A percentile compares a stretch with the other conserved stretches of the same genome.
Evolutionary conservation across 768 basidiomycete species (phyloP).

Genomic region (Lactifluus echinatus): DNA sequence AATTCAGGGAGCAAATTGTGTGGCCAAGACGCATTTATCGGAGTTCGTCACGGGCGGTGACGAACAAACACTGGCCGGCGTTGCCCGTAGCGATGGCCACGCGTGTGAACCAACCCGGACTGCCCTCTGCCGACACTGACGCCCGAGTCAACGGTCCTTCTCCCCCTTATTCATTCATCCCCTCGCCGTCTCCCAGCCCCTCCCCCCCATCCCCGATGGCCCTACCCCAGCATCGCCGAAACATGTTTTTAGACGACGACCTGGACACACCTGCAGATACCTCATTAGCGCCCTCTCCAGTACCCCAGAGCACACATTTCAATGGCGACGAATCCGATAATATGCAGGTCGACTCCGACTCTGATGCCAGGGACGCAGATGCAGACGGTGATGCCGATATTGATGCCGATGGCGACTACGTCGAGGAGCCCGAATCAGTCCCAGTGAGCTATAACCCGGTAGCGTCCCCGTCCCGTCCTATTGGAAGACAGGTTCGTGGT

Average conservation of each 20-base stretch:
- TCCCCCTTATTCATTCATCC: constrained; percentile 25
- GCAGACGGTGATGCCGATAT: constrained; percentile 51
- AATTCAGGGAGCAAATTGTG: constrained; percentile 21
- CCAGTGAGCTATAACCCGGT: constrained; percentile 32
- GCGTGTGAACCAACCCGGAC: constrained; percentile 32
- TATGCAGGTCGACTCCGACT: constrained; percentile 65
- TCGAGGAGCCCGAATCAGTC: constrained; percentile 35
- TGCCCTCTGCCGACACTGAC: constrained; percentile 30
- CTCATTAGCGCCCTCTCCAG: constrained; percentile 23
- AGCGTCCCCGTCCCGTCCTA: constrained; percentile 31
- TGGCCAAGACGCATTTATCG: constrained; percentile 24
- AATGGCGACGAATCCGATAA: constrained; percentile 40
- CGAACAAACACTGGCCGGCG: constrained; percentile 28
- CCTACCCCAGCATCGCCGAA: constrained; percentile 10
- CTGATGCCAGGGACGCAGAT: constrained; percentile 27
- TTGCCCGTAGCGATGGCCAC: constrained; percentile 29
- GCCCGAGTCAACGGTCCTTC: constrained; percentile 30
- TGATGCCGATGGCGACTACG: constrained; percentile 56
- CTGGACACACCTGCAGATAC: constrained; percentile 22
- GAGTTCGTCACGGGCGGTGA: constrained; percentile 32
- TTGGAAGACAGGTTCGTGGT: constrained; percentile 27
- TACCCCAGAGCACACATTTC: constrained; percentile 33
- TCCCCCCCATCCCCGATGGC: constrained; percentile 22
- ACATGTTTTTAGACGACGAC: constrained; percentile 18
- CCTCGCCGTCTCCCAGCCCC: constrained; percentile 23